These are phyloP conservation scores for Neopestalotiopsis sp. DNA, from an alignment of 2,329 filamentous ascomycete species.

Conservation along the genomic window DNA sequence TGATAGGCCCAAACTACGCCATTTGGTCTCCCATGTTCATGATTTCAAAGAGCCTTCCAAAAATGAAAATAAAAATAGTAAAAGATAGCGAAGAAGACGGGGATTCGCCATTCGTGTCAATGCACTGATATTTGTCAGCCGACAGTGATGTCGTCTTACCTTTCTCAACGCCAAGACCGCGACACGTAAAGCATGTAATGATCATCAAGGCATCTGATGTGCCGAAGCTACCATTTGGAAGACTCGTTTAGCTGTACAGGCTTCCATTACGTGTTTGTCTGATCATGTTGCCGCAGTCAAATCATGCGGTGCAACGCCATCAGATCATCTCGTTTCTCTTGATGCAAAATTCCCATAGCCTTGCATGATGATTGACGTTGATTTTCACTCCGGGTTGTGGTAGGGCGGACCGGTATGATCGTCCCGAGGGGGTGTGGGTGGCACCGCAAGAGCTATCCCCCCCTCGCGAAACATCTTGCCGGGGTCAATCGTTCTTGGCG, in stretches of 20 bases:
- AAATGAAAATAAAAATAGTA: no score
- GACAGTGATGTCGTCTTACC: no score
- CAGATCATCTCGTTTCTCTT: neutral
- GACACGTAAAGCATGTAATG: neutral
- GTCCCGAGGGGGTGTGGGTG: neutral
- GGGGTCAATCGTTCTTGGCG: neutral
- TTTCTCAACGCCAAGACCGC: neutral
- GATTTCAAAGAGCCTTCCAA: no score
- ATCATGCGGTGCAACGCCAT: neutral
- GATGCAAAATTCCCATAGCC: neutral
- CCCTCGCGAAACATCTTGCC: neutral
- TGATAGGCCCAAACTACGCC: neutral
- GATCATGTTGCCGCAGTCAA: neutral
- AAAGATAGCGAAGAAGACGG: no score
- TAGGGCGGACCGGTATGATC: neutral
- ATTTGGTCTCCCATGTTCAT: neutral
- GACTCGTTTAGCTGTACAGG: neutral
- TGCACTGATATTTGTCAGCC: no score
- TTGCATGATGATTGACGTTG: conserved; percentile 3
- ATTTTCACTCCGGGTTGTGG: neutral
- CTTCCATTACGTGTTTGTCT: neutral
- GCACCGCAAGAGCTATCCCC: neutral
- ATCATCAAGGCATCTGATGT: neutral
- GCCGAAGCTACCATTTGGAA: neutral
- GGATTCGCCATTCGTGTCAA: no score